These are phyloP conservation scores for Calonectria pseudoreteaudii DNA, from an alignment of 2,329 filamentous ascomycete genomes.

Conservation along the genomic window DNA sequence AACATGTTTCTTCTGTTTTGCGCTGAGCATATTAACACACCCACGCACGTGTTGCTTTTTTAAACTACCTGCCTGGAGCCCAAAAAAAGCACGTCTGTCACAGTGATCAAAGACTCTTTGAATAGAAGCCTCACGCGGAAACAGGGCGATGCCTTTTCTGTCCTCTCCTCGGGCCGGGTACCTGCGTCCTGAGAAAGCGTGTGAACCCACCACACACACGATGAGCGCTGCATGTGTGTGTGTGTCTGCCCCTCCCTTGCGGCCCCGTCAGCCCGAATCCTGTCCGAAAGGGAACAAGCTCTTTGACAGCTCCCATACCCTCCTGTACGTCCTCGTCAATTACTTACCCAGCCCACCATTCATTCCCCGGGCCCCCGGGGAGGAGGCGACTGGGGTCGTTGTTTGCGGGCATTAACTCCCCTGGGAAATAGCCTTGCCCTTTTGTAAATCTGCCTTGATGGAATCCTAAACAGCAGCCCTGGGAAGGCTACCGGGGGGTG, in stretches of 20 bases:
- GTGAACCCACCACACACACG: background rate
- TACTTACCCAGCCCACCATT: background rate
- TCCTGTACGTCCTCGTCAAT: background rate
- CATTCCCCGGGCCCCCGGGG: background rate
- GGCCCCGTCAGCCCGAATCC: background rate
- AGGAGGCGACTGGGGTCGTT: background rate
- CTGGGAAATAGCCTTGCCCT: background rate
- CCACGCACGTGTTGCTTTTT: background rate
- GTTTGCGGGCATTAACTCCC: background rate
- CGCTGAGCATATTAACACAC: constrained; percentile 2
- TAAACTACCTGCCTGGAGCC: background rate
- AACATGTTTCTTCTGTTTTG: background rate
- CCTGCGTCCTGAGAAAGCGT: constrained; percentile 11
- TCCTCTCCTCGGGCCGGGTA: background rate
- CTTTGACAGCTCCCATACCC: background rate
- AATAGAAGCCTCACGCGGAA: background rate
- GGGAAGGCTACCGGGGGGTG: background rate
- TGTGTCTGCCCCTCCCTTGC: background rate
- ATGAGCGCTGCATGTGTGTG: background rate
- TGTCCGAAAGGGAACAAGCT: background rate
- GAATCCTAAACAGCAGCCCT: background rate
- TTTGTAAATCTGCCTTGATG: background rate
- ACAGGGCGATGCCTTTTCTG: background rate
- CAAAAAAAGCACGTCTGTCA: background rate
- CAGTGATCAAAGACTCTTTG: background rate